Evolutionary conservation across 2,329 filamentous ascomycete genomes (phyloP).

Genomic region (Penicillium brasilianum): DNA sequence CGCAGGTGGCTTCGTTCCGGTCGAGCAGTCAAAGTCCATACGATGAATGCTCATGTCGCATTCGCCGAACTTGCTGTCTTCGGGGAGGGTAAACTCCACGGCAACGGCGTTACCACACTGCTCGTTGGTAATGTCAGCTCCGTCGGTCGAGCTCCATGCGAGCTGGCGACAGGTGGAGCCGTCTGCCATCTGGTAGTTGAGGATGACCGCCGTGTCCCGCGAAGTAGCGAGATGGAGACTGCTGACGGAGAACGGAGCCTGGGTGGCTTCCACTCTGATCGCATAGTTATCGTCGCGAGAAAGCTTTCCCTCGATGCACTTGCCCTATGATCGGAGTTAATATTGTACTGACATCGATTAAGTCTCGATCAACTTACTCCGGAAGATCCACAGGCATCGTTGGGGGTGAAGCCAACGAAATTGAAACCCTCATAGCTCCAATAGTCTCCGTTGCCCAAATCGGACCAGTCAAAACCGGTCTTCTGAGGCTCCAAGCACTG

Average conservation of each 20-base stretch:
- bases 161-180: slow-evolving; percentile 80
- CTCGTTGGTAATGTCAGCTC: slow-evolving; percentile 74
- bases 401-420: slow-evolving; percentile 73
- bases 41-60: slow-evolving; percentile 66
- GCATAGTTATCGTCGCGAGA: slow-evolving; percentile 56
- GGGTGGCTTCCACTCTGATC: slow-evolving; percentile 20
- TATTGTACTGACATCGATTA: not conserved
- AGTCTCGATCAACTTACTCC: slow-evolving; percentile 48
- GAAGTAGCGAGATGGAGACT: slow-evolving; percentile 73
- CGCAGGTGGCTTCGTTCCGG: slow-evolving; percentile 19
- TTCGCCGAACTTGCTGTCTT: slow-evolving; percentile 58
- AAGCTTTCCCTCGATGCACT: slow-evolving; percentile 65
- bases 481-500: slow-evolving; percentile 70
- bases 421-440: slow-evolving; percentile 70
- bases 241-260: slow-evolving; percentile 69
- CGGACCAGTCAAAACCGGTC: slow-evolving; percentile 71
- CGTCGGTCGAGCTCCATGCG: slow-evolving; percentile 66
- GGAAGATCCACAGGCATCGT: slow-evolving; percentile 51
- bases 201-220: slow-evolving; percentile 77
- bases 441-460: slow-evolving; percentile 65
- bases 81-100: slow-evolving; percentile 70
- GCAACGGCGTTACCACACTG: slow-evolving; percentile 89
- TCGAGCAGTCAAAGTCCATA: slow-evolving; percentile 29
- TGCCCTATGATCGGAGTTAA: slow-evolving; percentile 48
- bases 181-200: slow-evolving; percentile 83